These are phyloP conservation scores for Cadophora gregata DNA, from an alignment of 2,329 filamentous ascomycete genomes.

Conservation along the genomic window DNA sequence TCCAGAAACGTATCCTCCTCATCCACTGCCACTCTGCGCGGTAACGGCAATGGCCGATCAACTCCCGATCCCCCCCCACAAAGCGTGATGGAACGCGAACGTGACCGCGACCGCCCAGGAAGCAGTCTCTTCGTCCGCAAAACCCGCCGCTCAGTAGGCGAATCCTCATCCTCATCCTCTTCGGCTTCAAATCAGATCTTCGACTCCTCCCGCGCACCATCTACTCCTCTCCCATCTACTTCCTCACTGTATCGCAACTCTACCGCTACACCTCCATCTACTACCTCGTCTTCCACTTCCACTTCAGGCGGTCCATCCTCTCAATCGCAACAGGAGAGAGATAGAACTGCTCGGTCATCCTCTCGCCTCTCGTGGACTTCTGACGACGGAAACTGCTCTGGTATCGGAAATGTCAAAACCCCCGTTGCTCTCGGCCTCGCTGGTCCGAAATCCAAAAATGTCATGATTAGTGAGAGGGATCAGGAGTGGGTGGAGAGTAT, in stretches of 20 bases:
- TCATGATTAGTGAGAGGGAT: constrained; percentile 74
- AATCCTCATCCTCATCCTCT: constrained; percentile 16
- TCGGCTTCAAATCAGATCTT: background rate
- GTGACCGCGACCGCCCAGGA: constrained; percentile 35
- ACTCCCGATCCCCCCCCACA: constrained; percentile 46
- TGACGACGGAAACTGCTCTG: constrained; percentile 54
- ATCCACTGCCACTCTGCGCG: constrained; percentile 31
- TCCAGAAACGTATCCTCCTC: constrained; percentile 44
- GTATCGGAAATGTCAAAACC: too few species aligned
- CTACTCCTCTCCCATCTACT: constrained; percentile 34
- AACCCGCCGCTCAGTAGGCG: constrained; percentile 37
- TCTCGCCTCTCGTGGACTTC: constrained; percentile 63
- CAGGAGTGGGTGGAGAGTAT: constrained; percentile 83
- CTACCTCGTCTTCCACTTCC: constrained; percentile 18
- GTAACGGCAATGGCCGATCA: constrained; percentile 46
- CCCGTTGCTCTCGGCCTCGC: constrained; percentile 66
- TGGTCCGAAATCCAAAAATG: constrained; percentile 69
- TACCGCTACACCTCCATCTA: constrained; percentile 27
- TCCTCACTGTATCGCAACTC: background rate
- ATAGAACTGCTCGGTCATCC: constrained; percentile 21
- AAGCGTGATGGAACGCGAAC: constrained; percentile 37
- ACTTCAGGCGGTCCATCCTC: too few species aligned
- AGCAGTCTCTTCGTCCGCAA: constrained; percentile 41
- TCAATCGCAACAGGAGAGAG: too few species aligned
- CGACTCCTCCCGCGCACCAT: constrained; percentile 27